Evolutionary conservation across 2,329 filamentous ascomycete species (phyloP), one percentile per base, ranked within the genome.

Genomic region (Emericellopsis cladophorae): DNA sequence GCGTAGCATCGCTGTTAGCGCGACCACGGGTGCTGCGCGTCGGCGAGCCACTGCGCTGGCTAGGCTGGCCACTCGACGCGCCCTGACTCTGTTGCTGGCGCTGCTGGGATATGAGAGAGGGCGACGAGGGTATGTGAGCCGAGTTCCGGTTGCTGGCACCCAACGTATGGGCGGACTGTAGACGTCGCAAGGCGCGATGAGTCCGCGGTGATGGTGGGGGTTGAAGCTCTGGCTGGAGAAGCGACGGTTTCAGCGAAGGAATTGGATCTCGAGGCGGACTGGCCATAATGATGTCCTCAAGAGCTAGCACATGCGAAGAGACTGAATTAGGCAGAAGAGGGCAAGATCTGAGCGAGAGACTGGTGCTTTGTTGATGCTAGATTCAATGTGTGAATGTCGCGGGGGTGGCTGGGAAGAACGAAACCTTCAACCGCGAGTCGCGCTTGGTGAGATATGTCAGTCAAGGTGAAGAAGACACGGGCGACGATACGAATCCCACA

Each of bases 161-260:
- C 41, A 86, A 61, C 59, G 73, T 68, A 64, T 87, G 82, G 39
- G 84, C 82, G 26, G 84, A 88, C 59, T 87, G 81, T 24, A 86
- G 75, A 55, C 81, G 81, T 49, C 84, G 76, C 45, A 88, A 68
- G 37, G 75, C 72, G 51, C 82, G 76, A 55, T 79, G 75, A 22
- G 76, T 77, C 46, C 77, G 72, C 35, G 79, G 78, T 23, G 78
- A 79, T 21, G 75, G 68, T 45, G 77, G 70, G 37, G 70, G 58
- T 51, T 73, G 67, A 41, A 73, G 62, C 46, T 74, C 64, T 32
- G 66, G 60, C 31, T 59, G 23, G 16, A 26, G 31, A 34, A 38
- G 21, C 16, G 39, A 34, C 7, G 34, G 21, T 12, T 23, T 21
- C 18, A 41, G 22, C 14, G 39, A 37, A 8, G 41, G 32, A 23